A percentile compares a stretch with the other conserved stretches of the same genome.
Evolutionary conservation across 495 filamentous ascomycete genomes (phyloP).

Genomic region (Penicillium verhagenii): DNA sequence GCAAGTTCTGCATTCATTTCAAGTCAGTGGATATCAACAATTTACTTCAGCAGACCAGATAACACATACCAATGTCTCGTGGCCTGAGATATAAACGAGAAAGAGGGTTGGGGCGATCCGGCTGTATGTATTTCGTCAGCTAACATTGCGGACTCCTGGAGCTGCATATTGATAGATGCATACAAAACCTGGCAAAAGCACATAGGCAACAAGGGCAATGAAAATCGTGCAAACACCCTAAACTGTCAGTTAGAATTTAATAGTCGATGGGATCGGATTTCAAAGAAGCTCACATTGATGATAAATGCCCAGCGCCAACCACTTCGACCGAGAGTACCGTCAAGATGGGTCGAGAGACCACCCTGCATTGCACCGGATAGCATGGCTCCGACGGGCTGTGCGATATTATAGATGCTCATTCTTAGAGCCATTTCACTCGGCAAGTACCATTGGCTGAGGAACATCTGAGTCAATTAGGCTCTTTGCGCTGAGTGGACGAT

Average conservation of each 20-base stretch:
- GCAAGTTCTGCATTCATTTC: too few species aligned
- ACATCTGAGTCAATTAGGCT: neutral
- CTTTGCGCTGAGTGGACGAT: neutral
- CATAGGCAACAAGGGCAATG: conserved; percentile 13
- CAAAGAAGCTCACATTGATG: conserved; percentile 12
- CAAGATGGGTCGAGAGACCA: conserved; percentile 19
- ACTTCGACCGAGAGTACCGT: conserved; percentile 15
- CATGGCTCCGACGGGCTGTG: conserved; percentile 17
- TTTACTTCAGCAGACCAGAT: neutral
- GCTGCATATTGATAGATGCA: neutral
- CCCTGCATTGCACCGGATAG: conserved; percentile 26
- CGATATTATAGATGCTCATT: conserved; percentile 22
- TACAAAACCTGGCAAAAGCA: conserved; percentile 17
- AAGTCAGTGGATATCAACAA: neutral
- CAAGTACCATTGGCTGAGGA: conserved; percentile 18
- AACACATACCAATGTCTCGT: conserved; percentile 8
- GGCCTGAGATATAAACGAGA: conserved; percentile 11
- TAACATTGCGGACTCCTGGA: neutral
- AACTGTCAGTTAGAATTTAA: neutral
- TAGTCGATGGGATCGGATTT: too few species aligned
- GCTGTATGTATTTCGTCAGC: neutral
- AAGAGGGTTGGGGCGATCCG: conserved; percentile 11
- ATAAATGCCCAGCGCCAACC: conserved; percentile 26
- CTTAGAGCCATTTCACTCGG: conserved; percentile 15
- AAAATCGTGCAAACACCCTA: conserved; percentile 20